Percentiles rank a stretch among this genome's conserved stretches.
phyloP scores from a whole-genome alignment of 495 filamentous ascomycete genomes.

The Hamigera avellanea region DNA sequence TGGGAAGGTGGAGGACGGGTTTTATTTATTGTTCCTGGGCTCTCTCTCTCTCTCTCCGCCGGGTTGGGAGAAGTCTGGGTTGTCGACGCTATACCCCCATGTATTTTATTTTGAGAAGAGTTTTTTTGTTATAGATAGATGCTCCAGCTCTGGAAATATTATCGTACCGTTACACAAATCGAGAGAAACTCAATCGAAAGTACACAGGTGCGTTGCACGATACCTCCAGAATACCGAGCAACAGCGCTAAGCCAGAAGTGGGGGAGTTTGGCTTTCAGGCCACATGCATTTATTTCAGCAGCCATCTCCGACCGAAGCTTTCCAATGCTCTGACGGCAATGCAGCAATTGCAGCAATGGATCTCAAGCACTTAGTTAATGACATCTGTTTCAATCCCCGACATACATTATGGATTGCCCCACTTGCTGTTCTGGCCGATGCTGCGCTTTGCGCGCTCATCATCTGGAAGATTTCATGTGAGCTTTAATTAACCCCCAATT shows the following conservation, averaged over 20 bases:
- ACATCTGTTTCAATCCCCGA: constrained; percentile 29
- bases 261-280: not conserved
- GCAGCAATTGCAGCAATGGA: constrained; percentile 7
- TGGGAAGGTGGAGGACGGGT: too few species aligned
- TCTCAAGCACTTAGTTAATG: constrained; percentile 6
- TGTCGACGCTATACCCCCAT: too few species aligned
- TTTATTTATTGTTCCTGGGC: too few species aligned
- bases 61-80: too few species aligned
- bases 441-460: constrained; percentile 57
- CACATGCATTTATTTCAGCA: not conserved
- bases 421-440: constrained; percentile 61
- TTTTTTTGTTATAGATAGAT: too few species aligned
- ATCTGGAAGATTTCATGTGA: constrained; percentile 83
- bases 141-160: too few species aligned
- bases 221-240: not conserved
- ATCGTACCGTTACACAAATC: too few species aligned
- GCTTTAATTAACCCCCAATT: too few species aligned
- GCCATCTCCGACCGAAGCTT: constrained; percentile 2
- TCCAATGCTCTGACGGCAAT: not conserved
- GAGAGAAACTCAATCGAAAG: too few species aligned
- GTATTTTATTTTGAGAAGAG: too few species aligned
- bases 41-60: too few species aligned
- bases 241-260: not conserved
- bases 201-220: too few species aligned
- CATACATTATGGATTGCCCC: constrained; percentile 56